Base-by-base conservation (phyloP, 306 rosid species). In the Castanea sativa region DNA sequence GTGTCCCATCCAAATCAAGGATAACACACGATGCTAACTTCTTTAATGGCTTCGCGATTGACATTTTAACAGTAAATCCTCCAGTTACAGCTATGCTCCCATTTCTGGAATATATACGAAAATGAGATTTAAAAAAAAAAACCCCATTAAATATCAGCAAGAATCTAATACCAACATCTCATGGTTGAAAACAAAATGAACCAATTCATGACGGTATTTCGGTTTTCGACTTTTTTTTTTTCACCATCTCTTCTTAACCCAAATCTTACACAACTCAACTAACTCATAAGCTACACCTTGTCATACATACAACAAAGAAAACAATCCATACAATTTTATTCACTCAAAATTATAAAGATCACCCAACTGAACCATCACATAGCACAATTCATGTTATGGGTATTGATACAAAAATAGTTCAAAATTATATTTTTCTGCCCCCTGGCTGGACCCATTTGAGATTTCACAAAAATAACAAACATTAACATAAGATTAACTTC, bases 1-100 rank as follows among this genome's bases (percentile, higher is more conserved):
- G 88, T 1, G 97, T 92, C 77, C 98, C 99, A 83, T 95, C 98
- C 88, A 95, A 87, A 88, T 91, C 99, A 85, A 95, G 87, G 71
- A 95, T 80, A 71, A 95, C 94, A 49, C 94, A 89, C 7, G 89
- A 86, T 21, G 86, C 56, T 72, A 81, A 76, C 78, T 83, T 91
- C 82, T 76, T 87, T 43, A 89, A 55, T 65, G 93, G 83, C 43
- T 74, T 83, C 49, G 81, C 69, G 2, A 68, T 41, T 4, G 89
- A 87, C 91, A 87, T 89, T 80, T 84, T 90, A 75, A 20, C 53
- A 53, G 57, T 3, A 38, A 33, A 76, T 18, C 69, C 76, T 81
- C 77, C 73, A 33, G 60, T 45, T 51, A 23, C 32, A 29, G 65
- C 63, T 76, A 69, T 45, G 56, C 15, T 72, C 68, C 69, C 55